Evolutionary conservation across 192 early-diverging fungal genomes (phyloP).

Genomic region (Coemansia sp.): DNA sequence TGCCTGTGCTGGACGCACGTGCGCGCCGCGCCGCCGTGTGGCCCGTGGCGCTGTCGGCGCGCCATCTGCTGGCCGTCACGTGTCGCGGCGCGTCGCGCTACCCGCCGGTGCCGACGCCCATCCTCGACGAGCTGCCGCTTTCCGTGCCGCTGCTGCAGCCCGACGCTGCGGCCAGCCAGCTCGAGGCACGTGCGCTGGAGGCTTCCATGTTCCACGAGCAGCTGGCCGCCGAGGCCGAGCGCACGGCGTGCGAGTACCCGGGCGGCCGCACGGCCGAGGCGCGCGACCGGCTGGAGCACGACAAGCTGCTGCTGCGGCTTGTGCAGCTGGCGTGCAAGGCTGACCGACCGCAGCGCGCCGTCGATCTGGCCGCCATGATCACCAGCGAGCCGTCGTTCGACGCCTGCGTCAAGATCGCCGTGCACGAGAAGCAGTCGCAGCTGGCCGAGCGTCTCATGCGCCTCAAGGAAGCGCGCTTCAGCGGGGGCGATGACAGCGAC

Average conservation of each 20-base stretch:
- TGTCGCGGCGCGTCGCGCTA: slow-evolving; percentile 51
- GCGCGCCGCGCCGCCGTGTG: slow-evolving; percentile 69
- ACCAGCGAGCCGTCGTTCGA: slow-evolving; percentile 67
- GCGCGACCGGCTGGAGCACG: slow-evolving; percentile 66
- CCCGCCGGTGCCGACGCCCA: slow-evolving; percentile 71
- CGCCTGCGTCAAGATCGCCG: slow-evolving; percentile 80
- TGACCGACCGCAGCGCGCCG: slow-evolving; percentile 70
- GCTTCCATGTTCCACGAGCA: slow-evolving; percentile 56
- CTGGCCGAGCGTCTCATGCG: slow-evolving; percentile 78
- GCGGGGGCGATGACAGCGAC: slow-evolving; percentile 10
- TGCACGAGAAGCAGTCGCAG: slow-evolving; percentile 57
- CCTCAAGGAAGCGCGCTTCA: slow-evolving; percentile 38
- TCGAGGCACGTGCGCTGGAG: slow-evolving; percentile 56
- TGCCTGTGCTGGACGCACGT: slow-evolving; percentile 75
- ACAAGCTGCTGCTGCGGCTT: slow-evolving; percentile 73
- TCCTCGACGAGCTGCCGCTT: slow-evolving; percentile 62
- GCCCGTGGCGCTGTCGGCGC: slow-evolving; percentile 78
- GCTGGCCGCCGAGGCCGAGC: slow-evolving; percentile 56
- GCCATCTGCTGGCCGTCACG: slow-evolving; percentile 68
- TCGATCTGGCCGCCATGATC: slow-evolving; percentile 73
- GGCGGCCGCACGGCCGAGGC: slow-evolving; percentile 21
- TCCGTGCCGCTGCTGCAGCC: slow-evolving; percentile 64
- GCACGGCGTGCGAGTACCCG: slow-evolving; percentile 34
- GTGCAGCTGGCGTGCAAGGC: slow-evolving; percentile 83
- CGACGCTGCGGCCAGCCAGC: slow-evolving; percentile 45